Base-by-base conservation (phyloP, 2,329 filamentous ascomycete species). In the Fusarium luffae region DNA sequence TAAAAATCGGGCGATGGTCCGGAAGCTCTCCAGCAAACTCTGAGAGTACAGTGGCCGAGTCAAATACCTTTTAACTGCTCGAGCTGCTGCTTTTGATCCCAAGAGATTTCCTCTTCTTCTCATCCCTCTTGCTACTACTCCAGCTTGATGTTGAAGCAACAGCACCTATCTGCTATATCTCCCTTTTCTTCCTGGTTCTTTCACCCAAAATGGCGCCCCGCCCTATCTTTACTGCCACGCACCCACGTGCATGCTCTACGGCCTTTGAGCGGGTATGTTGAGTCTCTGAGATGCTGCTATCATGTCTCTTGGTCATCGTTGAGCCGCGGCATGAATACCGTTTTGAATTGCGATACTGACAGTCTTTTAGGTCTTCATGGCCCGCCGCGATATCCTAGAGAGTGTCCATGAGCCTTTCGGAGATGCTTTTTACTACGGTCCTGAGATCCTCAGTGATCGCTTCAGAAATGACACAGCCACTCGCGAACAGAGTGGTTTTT, bases 381-480 rank as follows among this genome's bases (percentile, higher is more conserved):
- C 94, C 74, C 92, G 93, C 73, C 88, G 88, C 74, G 91, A 97
- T 77, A 90, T 86, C 56, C 87, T 98, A 63, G 86, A 91, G 75
- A 97, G 93, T 78, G 86, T 96, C 74, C 96, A 98, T 80, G 96
- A 99, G 83, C 96, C 96, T 7, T 98, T 98, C 81, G 95, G 95
- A 56, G 96, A 98, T 82, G 92, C 94, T 66, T 98, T 95, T 79
- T 98, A 98, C 83, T 98, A 92, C 77, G 95, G 96, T 54, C 94
- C 95, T 9, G 96, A 99, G 82, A 88, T 93, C 73, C 86, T 98
- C 73, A 90, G 92, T 76, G 83, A 88, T 54, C 89, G 96, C 75
- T 99, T 93, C 78, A 90, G 90, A 76, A 79, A 91, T 46, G 92
- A 97, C 70, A 80, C 80, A 54, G 80, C 81, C 42, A 79, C 81